Conservation (phyloP, 306 rosid genomes). For the Dryas alaskensis region DNA sequence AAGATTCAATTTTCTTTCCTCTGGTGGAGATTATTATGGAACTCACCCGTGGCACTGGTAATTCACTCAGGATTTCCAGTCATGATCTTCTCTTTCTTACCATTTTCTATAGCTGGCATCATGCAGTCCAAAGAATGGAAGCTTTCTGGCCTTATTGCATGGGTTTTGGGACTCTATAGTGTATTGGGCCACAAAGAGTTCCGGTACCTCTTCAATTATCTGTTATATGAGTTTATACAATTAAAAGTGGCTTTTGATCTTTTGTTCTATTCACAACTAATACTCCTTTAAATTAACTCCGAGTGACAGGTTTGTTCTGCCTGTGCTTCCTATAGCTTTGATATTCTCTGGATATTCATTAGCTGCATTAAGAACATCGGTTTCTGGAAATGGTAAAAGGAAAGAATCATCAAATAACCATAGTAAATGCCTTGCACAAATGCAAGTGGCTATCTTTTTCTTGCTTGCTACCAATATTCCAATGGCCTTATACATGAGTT, state of each 20-base stretch:
- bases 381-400: conserved; percentile 32
- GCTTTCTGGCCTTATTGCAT: conserved; percentile 69
- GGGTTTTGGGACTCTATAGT: conserved; percentile 85
- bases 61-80: conserved; percentile 82
- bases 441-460: conserved; percentile 50
- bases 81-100: conserved; percentile 76
- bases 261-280: conserved; percentile 22
- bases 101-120: conserved; percentile 77
- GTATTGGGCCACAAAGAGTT: conserved; percentile 92
- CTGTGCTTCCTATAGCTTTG: conserved; percentile 89
- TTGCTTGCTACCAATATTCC: conserved; percentile 87
- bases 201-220: conserved; percentile 51
- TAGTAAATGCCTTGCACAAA: conserved; percentile 43
- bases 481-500: conserved; percentile 91
- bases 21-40: conserved; percentile 97
- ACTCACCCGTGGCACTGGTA: conserved; percentile 99
- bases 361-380: conserved; percentile 46
- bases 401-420: conserved; percentile 31
- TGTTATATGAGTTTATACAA: conserved; percentile 15
- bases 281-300: conserved; percentile 16
- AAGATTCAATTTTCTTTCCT: conserved; percentile 84
- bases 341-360: conserved; percentile 81
- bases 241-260: conserved; percentile 14
- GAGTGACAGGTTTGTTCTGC: conserved; percentile 78
- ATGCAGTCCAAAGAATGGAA: conserved; percentile 74